Evolutionary conservation across 148 eudicot genomes (phyloP), one percentile per base, ranked within the genome.

Genomic region (Vaccinium darrowii): DNA sequence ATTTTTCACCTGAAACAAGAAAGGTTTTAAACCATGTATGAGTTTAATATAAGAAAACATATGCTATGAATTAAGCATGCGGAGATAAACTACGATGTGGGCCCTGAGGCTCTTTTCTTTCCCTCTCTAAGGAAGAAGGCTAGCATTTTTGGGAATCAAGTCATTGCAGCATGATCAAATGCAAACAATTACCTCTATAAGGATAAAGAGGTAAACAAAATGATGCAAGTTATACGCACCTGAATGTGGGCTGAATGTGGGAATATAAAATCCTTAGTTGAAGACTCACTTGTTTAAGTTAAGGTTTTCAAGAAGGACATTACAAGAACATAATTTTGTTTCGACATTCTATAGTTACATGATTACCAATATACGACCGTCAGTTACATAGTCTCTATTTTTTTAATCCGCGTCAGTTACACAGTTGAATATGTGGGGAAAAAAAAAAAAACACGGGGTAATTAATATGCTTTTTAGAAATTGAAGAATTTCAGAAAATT

Each of bases 1-100:
- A 87, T 90, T 92, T 89, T 93, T 93, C 60, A 90, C 84, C 99
- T 95, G 89, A 23, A 87, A 84, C 74, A 84, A 67, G 73, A 51
- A 43, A 78, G 16, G 50, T 63, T 36, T 63, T 9, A 52, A 75
- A 69, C 13, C 36, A 4, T 69, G 43, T 30, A 27, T 2, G 18
- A 30, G 18, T 69, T 27, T 69, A 27, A 69, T 13, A 30, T 69
- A 3, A 69, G 74, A 30, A 69, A 69, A 69, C 18, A 27, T 27
- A 27, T 27, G 47, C 47, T 43, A 12, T 23, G 73, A 5, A 25
- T 67, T 25, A 67, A 3, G 73, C 15, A 67, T 23, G 72, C 9
- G 30, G 72, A 65, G 4, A 65, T 3, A 65, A 65, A 23, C 72
- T 10, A 65, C 9, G 1, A 65, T 23, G 30, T n/a, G 30, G 72